Evolutionary conservation across 2,329 filamentous ascomycete species (phyloP).

Genomic region (Drechslerella dactyloides): DNA sequence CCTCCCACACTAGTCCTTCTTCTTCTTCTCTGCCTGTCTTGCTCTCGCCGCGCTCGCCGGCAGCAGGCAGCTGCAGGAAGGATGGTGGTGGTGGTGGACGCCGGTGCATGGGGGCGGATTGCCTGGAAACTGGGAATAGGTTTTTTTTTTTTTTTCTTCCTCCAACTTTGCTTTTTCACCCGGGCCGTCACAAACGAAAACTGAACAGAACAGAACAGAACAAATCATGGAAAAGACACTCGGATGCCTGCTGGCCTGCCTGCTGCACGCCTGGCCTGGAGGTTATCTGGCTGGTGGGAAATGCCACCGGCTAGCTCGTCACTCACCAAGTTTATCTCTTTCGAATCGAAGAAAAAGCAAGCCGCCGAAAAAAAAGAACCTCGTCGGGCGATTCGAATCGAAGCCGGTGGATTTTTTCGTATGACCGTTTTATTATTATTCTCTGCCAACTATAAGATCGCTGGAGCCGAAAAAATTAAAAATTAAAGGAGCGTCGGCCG

Average conservation of each 20-base stretch:
- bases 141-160: constrained; percentile 30
- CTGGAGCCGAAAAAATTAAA: neutral
- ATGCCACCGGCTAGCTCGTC: too few relatives aligned
- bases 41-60: too few relatives aligned
- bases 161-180: constrained; percentile 15
- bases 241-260: neutral
- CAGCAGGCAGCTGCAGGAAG: constrained; percentile 49
- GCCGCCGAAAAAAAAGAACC: neutral
- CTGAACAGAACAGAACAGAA: too few relatives aligned
- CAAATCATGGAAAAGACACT: neutral
- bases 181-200: too few relatives aligned
- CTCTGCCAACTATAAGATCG: neutral
- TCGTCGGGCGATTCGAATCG: neutral
- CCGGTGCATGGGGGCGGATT: neutral
- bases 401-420: neutral
- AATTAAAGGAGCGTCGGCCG: constrained; percentile 8
- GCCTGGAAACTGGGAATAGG: constrained; percentile 30
- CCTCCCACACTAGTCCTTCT: constrained; percentile 4
- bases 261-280: too few relatives aligned
- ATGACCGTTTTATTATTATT: too few relatives aligned
- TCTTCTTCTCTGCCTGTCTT: too few relatives aligned
- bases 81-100: constrained; percentile 8
- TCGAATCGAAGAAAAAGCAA: neutral
- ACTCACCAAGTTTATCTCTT: neutral
- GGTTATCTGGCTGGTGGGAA: too few relatives aligned